These are phyloP conservation scores for Collybia sp. DNA, from an alignment of 768 basidiomycete genomes.

Conservation along the genomic window DNA sequence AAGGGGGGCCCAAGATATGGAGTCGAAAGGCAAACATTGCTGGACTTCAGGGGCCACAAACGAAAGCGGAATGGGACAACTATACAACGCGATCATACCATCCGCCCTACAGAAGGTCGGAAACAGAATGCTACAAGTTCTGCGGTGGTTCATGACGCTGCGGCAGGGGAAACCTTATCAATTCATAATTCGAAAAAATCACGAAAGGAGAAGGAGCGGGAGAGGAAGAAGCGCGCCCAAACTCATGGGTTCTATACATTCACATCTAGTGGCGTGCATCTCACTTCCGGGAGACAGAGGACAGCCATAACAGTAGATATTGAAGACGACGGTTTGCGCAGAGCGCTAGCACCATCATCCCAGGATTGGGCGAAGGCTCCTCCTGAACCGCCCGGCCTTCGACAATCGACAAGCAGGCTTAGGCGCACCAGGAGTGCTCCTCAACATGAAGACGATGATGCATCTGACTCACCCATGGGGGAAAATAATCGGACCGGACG, in stretches of 20 bases:
- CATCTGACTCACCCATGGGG: not conserved
- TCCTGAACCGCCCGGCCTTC: conserved; percentile 8
- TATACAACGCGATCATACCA: not conserved
- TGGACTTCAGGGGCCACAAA: conserved; percentile 26
- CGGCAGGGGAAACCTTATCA: no score
- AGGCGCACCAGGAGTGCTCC: not conserved
- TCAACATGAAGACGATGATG: conserved; percentile 1
- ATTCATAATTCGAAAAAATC: conserved; percentile 4
- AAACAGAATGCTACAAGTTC: conserved; percentile 13
- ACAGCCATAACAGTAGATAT: conserved; percentile 31
- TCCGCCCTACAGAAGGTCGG: not conserved
- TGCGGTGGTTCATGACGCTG: no score
- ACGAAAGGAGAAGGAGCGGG: conserved; percentile 23
- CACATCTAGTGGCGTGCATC: conserved; percentile 27
- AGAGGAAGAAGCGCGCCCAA: conserved; percentile 19
- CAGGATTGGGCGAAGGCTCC: conserved; percentile 10
- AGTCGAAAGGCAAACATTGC: conserved; percentile 30
- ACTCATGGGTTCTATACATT: conserved; percentile 32
- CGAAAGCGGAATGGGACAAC: not conserved
- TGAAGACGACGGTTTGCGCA: conserved; percentile 39
- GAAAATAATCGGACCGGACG: conserved; percentile 4
- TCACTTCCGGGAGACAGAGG: conserved; percentile 31
- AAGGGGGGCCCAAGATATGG: conserved; percentile 27
- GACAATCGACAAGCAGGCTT: conserved; percentile 2
- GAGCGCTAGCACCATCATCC: conserved; percentile 30